Percentiles rank a stretch among this genome's conserved stretches.
phyloP scores from a whole-genome alignment of 148 eudicot species.

The Camellia lanceoleosa region DNA sequence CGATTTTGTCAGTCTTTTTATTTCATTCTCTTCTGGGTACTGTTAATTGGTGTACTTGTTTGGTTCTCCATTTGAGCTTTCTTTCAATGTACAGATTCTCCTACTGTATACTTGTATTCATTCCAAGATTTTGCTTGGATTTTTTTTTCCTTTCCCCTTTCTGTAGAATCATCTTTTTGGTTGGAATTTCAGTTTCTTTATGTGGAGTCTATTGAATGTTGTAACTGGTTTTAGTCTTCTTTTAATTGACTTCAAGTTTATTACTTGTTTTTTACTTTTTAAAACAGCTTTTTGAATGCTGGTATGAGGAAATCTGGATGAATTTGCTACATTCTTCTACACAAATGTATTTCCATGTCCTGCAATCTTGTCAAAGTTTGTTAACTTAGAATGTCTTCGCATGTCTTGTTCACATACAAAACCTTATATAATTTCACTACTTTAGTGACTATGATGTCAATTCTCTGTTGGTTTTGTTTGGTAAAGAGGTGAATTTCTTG shows the following conservation, averaged over 20 bases:
- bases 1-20: slow-evolving; percentile 2
- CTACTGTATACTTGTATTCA: background rate
- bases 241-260: background rate
- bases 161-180: background rate
- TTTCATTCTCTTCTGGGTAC: background rate
- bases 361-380: background rate
- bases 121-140: background rate
- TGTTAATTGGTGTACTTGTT: background rate
- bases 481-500: background rate
- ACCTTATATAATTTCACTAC: too few relatives aligned
- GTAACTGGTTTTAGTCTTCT: background rate
- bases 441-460: too few relatives aligned
- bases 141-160: background rate
- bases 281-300: background rate
- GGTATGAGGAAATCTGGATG: background rate
- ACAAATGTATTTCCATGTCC: background rate
- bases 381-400: background rate
- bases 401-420: background rate
- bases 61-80: slow-evolving; percentile 7
- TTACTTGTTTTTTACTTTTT: background rate
- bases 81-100: slow-evolving; percentile 2
- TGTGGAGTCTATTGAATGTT: background rate
- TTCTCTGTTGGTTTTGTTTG: slow-evolving; percentile 5
- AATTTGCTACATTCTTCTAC: background rate
- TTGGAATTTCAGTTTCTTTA: background rate